A percentile compares a stretch with the other conserved stretches of the same genome.
Conservation (phyloP, 257 asterid genomes). For the Penstemon davidsonii region DNA sequence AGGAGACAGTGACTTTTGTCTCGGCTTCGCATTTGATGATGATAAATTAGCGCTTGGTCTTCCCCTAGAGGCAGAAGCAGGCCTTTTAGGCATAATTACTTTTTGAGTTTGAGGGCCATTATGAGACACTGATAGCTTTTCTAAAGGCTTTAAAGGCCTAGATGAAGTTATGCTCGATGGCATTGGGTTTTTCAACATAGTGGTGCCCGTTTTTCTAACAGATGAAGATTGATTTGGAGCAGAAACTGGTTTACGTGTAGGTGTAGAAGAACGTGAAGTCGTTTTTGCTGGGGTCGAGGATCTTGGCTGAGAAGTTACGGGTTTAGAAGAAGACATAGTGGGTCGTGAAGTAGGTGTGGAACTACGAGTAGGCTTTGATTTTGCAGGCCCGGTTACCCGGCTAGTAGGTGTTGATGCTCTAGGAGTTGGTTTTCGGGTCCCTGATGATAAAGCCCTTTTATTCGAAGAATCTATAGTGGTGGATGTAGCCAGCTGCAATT, state of each 20-base stretch:
- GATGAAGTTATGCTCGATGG: conserved; percentile 49
- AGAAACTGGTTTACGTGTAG: conserved; percentile 47
- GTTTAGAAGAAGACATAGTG: conserved; percentile 45
- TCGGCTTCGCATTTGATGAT: conserved; percentile 39
- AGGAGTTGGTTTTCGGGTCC: conserved; percentile 39
- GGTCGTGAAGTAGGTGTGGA: conserved; percentile 62
- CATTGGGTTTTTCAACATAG: conserved; percentile 32
- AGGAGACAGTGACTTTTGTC: conserved; percentile 70
- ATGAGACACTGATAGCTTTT: conserved; percentile 32
- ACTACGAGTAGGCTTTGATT: conserved; percentile 47
- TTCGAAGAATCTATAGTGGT: conserved; percentile 30
- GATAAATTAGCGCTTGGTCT: conserved; percentile 37
- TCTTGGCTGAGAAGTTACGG: conserved; percentile 39
- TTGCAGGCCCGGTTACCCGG: conserved; percentile 42
- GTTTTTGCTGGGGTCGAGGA: conserved; percentile 55
- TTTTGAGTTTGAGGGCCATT: conserved; percentile 38
- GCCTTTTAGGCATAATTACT: conserved; percentile 47
- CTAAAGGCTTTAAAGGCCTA: conserved; percentile 51
- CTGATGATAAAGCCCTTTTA: conserved; percentile 48
- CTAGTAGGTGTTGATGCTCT: conserved; percentile 61
- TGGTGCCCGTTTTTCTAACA: conserved; percentile 33
- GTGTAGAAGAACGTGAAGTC: conserved; percentile 53
- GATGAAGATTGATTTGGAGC: conserved; percentile 36
- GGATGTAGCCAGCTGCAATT: conserved; percentile 26
- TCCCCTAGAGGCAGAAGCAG: conserved; percentile 68